Base-by-base conservation (phyloP, 441 rosid species). In the Brassica balearica region DNA sequence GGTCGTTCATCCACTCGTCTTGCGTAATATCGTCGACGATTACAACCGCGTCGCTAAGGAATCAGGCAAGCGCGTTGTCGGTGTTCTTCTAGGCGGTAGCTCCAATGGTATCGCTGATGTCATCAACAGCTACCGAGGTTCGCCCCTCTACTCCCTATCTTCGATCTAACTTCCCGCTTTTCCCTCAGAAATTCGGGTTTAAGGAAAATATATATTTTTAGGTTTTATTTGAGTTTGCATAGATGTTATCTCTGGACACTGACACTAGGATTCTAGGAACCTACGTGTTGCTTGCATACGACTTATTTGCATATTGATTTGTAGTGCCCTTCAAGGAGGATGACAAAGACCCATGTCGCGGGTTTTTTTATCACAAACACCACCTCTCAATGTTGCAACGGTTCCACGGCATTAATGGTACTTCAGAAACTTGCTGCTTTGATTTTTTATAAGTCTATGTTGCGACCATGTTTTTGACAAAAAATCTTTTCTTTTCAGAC, bases 21-120 rank as follows among this genome's bases (percentile, higher is more conserved):
- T 92, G 62, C 91, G 91, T 12, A 94, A 93, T 81, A 87, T 94
- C 84, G 97, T 92, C 65, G 96, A 94, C 77, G 88, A 90, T 86
- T 92, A 89, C 88, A 90, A 86, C 81, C 82, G 97, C 64, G 93
- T 94, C 72, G 94, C 98, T 34, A 90, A 88, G 79, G 93, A 94
- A 69, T 86, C 93, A 8, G 89, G 89, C 81, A 91, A 87, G 82
- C 95, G 96, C 19, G 95, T 94, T 41, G 90, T 90, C 69, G 97
- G 96, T 1, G 92, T 92, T 72, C 77, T 94, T 8, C 96, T 94
- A 68, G 51, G 51, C 14, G 4, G 14, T 3, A 43, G 51, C 51
- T 43, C 14, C 14, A 0, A 2, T 11, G 51, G 93, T 72, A 82
- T 86, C 64, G 92, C 90, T 76, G 93, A 92, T 23, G 95, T 94